Evolutionary conservation across 805 yeast species (phyloP).

Genomic region (Yamadazyma akitaensis): DNA sequence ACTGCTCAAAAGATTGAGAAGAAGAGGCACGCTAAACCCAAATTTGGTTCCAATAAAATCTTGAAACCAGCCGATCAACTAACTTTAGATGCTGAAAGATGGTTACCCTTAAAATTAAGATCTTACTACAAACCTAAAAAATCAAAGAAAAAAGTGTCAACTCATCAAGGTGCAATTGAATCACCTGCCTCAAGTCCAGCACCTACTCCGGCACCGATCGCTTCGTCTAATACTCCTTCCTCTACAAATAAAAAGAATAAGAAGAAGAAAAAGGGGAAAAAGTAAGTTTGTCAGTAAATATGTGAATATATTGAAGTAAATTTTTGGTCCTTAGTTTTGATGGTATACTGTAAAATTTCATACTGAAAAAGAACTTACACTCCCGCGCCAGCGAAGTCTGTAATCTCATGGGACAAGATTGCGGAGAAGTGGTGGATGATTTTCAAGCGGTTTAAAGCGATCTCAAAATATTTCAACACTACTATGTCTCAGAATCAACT

Average conservation of each 20-base stretch:
- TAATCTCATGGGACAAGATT: background rate
- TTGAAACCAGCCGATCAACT: constrained; percentile 24
- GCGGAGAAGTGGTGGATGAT: constrained; percentile 9
- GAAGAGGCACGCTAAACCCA: constrained; percentile 25
- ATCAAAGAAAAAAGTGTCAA: constrained; percentile 42
- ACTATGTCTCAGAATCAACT: constrained; percentile 17
- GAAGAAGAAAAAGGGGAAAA: constrained; percentile 27
- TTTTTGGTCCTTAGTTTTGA: too few relatives aligned
- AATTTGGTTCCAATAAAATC: constrained; percentile 27
- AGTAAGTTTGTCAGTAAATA: constrained; percentile 12
- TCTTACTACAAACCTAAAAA: constrained; percentile 77
- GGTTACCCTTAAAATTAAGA: constrained; percentile 88
- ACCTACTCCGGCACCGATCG: constrained; percentile 9
- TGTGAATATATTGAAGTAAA: background rate
- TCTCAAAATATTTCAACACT: constrained; percentile 3
- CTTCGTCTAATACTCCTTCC: constrained; percentile 9
- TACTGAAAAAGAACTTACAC: too few relatives aligned
- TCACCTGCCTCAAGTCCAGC: constrained; percentile 8
- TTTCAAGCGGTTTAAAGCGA: constrained; percentile 7
- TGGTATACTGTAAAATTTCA: too few relatives aligned
- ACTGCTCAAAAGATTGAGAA: constrained; percentile 18
- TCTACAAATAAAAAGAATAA: constrained; percentile 10
- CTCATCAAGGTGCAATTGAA: constrained; percentile 27
- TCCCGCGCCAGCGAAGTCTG: too few relatives aligned
- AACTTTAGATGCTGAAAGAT: constrained; percentile 61